Evolutionary conservation across 768 basidiomycete species (phyloP).

Genomic region (Hericium alpestre): DNA sequence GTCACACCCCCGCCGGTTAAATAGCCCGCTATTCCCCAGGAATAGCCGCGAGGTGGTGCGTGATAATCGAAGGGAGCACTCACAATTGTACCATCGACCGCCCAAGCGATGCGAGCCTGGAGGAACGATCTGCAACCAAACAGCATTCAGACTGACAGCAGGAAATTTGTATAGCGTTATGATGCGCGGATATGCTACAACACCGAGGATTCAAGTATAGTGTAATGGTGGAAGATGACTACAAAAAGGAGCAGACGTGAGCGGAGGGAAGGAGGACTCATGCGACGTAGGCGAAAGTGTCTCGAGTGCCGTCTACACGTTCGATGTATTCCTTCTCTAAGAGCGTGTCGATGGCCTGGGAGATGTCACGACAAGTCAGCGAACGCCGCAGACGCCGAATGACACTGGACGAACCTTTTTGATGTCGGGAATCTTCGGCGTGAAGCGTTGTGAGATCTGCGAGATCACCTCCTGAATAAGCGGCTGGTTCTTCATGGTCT

Average conservation of each 20-base stretch:
- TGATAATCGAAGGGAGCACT: too few species aligned
- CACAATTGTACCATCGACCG: too few species aligned
- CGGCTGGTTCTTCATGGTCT: constrained; percentile 89
- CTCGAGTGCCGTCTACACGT: constrained; percentile 82
- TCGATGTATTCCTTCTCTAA: constrained; percentile 98
- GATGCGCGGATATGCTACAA: neutral
- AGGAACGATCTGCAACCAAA: too few species aligned
- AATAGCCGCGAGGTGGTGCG: too few species aligned
- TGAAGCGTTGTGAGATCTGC: constrained; percentile 79
- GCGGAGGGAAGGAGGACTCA: constrained; percentile 20
- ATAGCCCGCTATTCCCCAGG: too few species aligned
- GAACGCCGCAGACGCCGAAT: neutral
- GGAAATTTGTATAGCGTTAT: neutral
- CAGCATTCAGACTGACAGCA: too few species aligned
- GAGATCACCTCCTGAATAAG: constrained; percentile 86
- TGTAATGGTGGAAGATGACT: neutral
- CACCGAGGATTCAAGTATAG: neutral
- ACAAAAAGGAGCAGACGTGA: neutral
- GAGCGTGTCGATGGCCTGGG: constrained; percentile 77
- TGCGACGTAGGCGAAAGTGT: constrained; percentile 75
- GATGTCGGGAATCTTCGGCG: constrained; percentile 91
- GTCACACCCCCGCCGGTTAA: too few species aligned
- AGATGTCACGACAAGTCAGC: constrained; percentile 2
- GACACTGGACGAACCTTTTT: constrained; percentile 63
- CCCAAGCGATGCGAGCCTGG: too few species aligned